Percentiles rank a stretch among this genome's conserved stretches.
Conservation (phyloP, 2,329 filamentous ascomycete species). For the Fusarium sp. region DNA sequence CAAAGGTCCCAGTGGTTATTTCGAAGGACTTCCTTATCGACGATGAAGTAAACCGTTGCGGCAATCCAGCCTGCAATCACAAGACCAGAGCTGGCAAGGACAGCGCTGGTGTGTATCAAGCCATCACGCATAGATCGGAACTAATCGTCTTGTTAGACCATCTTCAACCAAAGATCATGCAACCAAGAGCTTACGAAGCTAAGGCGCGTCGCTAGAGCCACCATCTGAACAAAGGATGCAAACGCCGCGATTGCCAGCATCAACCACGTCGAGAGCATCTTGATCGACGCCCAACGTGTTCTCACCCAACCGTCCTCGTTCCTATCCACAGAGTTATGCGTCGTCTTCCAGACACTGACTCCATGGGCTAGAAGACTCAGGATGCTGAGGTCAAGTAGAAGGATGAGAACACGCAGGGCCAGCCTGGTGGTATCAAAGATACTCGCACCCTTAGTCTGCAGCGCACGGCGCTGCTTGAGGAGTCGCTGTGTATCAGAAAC, state of each 20-base stretch:
- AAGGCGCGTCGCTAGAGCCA: neutral
- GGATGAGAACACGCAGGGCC: neutral
- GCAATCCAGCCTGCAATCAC: neutral
- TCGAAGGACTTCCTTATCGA: neutral
- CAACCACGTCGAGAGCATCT: conserved; percentile 11
- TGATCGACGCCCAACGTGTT: neutral
- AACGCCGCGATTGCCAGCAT: neutral
- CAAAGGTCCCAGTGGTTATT: conserved; percentile 18
- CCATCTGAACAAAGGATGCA: neutral
- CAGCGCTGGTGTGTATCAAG: neutral
- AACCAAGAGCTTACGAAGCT: neutral
- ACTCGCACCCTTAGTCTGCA: neutral
- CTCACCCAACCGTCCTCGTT: conserved; percentile 13
- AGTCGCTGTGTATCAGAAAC: neutral
- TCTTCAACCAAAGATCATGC: rapidly evolving
- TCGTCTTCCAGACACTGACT: neutral
- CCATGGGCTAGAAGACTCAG: neutral
- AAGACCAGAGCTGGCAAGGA: neutral
- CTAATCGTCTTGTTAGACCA: neutral
- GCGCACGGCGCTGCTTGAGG: neutral
- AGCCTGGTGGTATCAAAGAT: neutral
- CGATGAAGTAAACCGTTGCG: neutral
- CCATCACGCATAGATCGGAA: neutral
- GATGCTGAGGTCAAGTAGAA: conserved; percentile 3
- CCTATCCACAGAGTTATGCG: conserved; percentile 7